These are phyloP conservation scores for Podospora sp. DNA, from an alignment of 495 filamentous ascomycete genomes.

Conservation along the genomic window DNA sequence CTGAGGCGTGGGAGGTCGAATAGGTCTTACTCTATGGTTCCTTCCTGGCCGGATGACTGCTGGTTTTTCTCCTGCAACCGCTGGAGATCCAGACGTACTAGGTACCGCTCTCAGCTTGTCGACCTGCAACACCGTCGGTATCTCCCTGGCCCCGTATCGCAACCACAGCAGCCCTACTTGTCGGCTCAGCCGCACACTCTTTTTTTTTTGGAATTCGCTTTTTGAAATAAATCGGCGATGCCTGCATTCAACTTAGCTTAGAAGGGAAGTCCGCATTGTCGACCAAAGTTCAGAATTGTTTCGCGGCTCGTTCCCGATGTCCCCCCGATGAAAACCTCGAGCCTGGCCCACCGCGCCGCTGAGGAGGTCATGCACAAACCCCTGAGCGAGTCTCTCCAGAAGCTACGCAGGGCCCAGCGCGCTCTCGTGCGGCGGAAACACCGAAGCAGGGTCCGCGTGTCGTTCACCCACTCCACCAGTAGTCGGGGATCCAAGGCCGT, in stretches of 20 bases:
- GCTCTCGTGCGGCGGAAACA: constrained; percentile 27
- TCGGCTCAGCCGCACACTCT: neutral
- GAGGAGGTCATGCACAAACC: constrained; percentile 40
- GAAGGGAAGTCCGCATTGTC: constrained; percentile 49
- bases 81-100: neutral
- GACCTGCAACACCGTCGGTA: neutral
- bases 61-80: neutral
- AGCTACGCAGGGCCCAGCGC: constrained; percentile 34
- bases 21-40: neutral
- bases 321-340: constrained; percentile 25
- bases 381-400: constrained; percentile 34
- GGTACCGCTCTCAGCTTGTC: neutral
- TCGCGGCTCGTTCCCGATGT: constrained; percentile 31
- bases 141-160: constrained; percentile 14
- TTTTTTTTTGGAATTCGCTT: constrained; percentile 26
- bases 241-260: constrained; percentile 52
- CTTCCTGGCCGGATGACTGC: neutral
- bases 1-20: neutral
- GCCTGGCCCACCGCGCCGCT: constrained; percentile 38
- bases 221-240: constrained; percentile 51
- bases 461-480: constrained; percentile 26
- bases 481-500: constrained; percentile 15
- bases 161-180: constrained; percentile 15
- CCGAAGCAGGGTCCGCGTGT: constrained; percentile 32
- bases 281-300: constrained; percentile 40